Evolutionary conservation across 495 filamentous ascomycete species (phyloP), one percentile per base, ranked within the genome.

Genomic region (Aspergillus funiculosus): DNA sequence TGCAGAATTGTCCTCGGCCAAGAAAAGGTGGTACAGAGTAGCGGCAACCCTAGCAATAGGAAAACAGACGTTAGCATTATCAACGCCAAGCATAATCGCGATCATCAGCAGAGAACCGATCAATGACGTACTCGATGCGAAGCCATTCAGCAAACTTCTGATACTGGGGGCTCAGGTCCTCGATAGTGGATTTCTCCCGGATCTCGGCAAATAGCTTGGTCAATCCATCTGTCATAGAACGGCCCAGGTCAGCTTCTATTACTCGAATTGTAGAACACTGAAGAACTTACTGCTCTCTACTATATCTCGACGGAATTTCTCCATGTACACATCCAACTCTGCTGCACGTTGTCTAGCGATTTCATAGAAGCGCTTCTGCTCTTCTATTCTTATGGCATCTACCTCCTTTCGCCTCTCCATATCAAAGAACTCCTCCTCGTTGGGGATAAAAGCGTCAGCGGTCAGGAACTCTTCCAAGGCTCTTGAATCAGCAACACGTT

Each of bases 111-210:
- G 22, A 13, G 2, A 7, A 22, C 8, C 10, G 5, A 4, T 7
- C 13, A 8, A 19, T 25, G 20, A 64, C 68, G 43, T 60, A 78
- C 73, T 98, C 92, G 56, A 98, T 98, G 20, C 94, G 83, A 37
- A 97, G 72, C 92, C 92, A 98, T 64, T 98, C 92, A 20, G 91
- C 91, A 58, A 98, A 98, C 58, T 97, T 97, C 56, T 92, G 85
- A 61, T 97, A 98, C 61, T 97, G 89, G 20, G 92, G 78, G 55
- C 85, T 90, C 17, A 98, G 76, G 51, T 97, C 89, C 50, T 79
- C 76, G 36, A 98, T 87, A 11, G 75, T 86, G 29, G 84, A 66
- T 69, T 97, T 96, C 39, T 86, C 82, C 48, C 82, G 81, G 59
- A 98, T 94, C 63, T 96, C 92, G 45, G 81, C 73, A 64, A 98